These are phyloP conservation scores for Krasilnikovozyma curviuscula DNA, from an alignment of 768 basidiomycete species.

Conservation along the genomic window DNA sequence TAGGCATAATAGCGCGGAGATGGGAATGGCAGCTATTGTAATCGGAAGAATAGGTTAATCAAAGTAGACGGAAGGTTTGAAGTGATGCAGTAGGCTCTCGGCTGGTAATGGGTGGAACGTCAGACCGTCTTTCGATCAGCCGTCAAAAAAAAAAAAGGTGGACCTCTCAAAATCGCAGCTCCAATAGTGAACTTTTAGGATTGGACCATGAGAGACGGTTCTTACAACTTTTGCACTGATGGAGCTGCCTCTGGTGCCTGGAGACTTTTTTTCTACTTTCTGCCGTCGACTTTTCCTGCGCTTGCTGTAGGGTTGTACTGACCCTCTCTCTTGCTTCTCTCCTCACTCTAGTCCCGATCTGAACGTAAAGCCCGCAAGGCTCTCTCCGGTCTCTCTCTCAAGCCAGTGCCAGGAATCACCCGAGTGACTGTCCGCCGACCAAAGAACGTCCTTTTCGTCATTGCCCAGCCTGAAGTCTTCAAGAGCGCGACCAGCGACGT, in stretches of 20 bases:
- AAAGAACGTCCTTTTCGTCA: constrained; percentile 88
- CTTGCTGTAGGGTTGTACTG: background rate
- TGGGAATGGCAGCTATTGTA: no score
- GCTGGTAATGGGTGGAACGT: no score
- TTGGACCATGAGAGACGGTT: background rate
- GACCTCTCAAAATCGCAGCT: no score
- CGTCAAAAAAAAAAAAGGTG: background rate
- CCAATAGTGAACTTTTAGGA: background rate
- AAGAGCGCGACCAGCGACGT: constrained; percentile 93
- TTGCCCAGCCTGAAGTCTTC: constrained; percentile 88
- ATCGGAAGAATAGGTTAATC: no score
- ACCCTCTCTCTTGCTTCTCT: background rate
- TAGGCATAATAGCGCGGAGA: no score
- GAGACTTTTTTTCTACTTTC: background rate
- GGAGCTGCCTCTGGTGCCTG: background rate
- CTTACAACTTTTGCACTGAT: no score
- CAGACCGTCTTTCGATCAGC: no score
- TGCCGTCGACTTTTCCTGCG: background rate
- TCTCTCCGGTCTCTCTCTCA: constrained; percentile 62
- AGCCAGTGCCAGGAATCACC: constrained; percentile 79
- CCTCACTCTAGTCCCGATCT: constrained; percentile 60
- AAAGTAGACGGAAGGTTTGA: no score
- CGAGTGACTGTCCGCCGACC: constrained; percentile 85
- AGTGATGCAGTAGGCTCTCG: no score
- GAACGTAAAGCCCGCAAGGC: constrained; percentile 94